phyloP scores from a whole-genome alignment of 75 land plant species.

The Gnetum montanum region DNA sequence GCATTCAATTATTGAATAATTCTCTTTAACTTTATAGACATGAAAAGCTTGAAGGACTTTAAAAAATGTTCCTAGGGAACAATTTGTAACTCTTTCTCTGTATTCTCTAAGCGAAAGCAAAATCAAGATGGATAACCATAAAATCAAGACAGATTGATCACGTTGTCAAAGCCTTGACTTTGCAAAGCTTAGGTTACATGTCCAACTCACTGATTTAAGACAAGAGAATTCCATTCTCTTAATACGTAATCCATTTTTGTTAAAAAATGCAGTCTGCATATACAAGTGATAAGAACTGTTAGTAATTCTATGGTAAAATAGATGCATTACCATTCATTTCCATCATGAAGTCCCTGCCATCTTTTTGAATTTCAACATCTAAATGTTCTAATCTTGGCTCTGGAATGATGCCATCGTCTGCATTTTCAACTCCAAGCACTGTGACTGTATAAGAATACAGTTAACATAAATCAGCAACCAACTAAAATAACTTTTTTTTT shows the following conservation, averaged over 20 bases:
- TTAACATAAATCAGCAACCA: not conserved
- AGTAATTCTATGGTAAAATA: too few relatives aligned
- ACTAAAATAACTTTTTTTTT: not conserved
- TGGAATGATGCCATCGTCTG: constrained; percentile 67
- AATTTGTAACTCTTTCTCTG: too few relatives aligned
- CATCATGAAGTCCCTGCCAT: not conserved
- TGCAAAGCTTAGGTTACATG: too few relatives aligned
- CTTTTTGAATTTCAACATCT: constrained; percentile 16
- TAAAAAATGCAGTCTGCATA: too few relatives aligned
- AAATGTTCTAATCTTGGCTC: constrained; percentile 36
- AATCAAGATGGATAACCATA: too few relatives aligned
- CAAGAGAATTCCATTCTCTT: not conserved
- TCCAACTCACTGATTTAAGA: not conserved
- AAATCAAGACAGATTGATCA: too few relatives aligned
- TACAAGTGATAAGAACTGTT: too few relatives aligned
- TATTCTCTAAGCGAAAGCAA: too few relatives aligned
- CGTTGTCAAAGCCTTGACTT: too few relatives aligned
- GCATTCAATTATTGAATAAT: too few relatives aligned
- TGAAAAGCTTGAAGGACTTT: too few relatives aligned
- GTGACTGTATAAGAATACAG: constrained; percentile 25
- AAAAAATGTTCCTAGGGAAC: too few relatives aligned
- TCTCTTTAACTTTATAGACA: not conserved
- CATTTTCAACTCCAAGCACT: constrained; percentile 80
- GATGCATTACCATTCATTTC: constrained; percentile 1
- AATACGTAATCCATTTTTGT: not conserved